Percentiles rank a stretch among this genome's conserved stretches.
These are phyloP conservation scores for Epichloe coenophiala DNA, from an alignment of 2,329 filamentous ascomycete genomes.

Conservation along the genomic window DNA sequence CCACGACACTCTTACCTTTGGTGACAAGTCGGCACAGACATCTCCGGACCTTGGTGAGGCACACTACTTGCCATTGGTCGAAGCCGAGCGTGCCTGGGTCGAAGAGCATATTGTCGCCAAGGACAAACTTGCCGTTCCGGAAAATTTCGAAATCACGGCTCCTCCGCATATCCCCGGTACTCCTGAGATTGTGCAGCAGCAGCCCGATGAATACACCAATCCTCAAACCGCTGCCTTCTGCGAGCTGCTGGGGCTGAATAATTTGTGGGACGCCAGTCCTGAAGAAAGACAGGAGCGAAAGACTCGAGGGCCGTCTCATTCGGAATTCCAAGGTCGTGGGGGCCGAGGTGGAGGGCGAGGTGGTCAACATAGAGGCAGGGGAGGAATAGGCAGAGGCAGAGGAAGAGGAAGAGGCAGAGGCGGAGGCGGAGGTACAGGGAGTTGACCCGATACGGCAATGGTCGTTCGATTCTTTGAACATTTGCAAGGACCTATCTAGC, in stretches of 20 bases:
- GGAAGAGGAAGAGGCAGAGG: not conserved
- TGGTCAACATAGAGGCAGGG: constrained; percentile 6
- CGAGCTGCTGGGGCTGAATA: constrained; percentile 59
- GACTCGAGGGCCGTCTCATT: constrained; percentile 40
- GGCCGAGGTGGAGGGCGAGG: constrained; percentile 16
- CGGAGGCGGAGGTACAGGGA: not conserved
- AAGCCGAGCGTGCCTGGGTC: constrained; percentile 64
- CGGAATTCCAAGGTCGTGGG: constrained; percentile 19
- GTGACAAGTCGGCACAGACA: constrained; percentile 38
- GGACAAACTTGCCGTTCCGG: constrained; percentile 53
- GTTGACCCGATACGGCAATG: not conserved
- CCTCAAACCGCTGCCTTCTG: constrained; percentile 79
- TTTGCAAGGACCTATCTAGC: not conserved
- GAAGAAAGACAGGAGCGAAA: constrained; percentile 53
- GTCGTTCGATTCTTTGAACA: not conserved
- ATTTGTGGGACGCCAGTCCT: constrained; percentile 59
- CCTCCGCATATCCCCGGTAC: constrained; percentile 49
- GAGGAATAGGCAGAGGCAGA: constrained; percentile 7
- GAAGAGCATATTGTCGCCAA: constrained; percentile 55
- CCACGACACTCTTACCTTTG: constrained; percentile 48
- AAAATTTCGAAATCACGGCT: constrained; percentile 67
- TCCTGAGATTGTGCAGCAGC: constrained; percentile 44
- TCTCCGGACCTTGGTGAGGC: constrained; percentile 54
- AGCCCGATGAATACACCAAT: constrained; percentile 72
- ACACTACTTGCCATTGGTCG: constrained; percentile 54